Evolutionary conservation across 148 eudicot genomes (phyloP), one percentile per base, ranked within the genome.

Genomic region (Pouteria glomerata): DNA sequence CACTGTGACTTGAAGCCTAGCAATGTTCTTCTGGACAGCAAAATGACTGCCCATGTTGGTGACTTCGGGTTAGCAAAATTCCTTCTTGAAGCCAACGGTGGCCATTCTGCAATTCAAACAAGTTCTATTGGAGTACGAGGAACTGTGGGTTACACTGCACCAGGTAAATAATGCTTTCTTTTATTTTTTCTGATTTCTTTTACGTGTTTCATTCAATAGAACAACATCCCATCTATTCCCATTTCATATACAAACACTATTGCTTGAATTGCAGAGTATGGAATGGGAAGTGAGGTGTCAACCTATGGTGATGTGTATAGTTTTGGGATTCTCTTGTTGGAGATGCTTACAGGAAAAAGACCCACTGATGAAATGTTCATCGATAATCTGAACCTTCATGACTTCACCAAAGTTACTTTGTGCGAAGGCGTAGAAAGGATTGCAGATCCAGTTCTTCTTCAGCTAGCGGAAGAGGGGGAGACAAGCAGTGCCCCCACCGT

Each of bases 51-150:
- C 3, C 73, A 29, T 19, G 64, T 70, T 1, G 30, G 73, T 41
- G 73, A 70, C 27, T 70, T 70, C 11, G 64, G 53, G 73, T 41
- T 70, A 29, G 63, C 73, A 39, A 70, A 58, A 42, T 70, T 70
- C 12, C 52, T 70, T 42, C 27, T 57, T 26, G 63, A 41, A 2
- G 64, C 0, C 12, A 57, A 19, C 23, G 10, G 16, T 16, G 31
- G 21, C 51, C 7, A 2, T 8, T 33, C 19, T 3, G 52, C 23
- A 42, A 57, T 57, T 18, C 53, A 57, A 57, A 24, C 53, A 29
- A 70, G 73, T 57, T 70, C 64, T 16, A 29, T 57, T 41, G 64
- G 73, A n/a, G 57, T 70, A 56, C 33, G 52, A 44, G 73, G 73
- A 39, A 37, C 73, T 39, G 26, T 70, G 3, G 63, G 73, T 39